Evolutionary conservation across 208 protist genomes (phyloP).

Genomic region (Acanthamoeba sp.): DNA sequence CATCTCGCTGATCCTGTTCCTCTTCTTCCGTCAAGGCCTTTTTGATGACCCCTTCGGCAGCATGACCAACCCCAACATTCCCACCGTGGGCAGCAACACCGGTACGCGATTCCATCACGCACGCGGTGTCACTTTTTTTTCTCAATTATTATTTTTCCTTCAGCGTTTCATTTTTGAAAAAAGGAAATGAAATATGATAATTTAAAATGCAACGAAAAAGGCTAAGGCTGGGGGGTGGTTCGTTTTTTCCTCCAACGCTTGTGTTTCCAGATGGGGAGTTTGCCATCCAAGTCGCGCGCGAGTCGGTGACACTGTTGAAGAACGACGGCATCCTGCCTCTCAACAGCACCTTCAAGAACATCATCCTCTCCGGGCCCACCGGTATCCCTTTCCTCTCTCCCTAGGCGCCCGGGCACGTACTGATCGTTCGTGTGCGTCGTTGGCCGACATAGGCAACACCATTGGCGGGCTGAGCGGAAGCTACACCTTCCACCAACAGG

Average conservation of each 20-base stretch:
- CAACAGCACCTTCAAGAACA: conserved; percentile 68
- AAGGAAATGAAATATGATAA: too few species aligned
- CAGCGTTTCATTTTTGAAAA: too few species aligned
- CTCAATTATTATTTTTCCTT: too few species aligned
- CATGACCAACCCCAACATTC: conserved; percentile 61
- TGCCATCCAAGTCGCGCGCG: conserved; percentile 19
- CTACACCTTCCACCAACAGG: conserved; percentile 4
- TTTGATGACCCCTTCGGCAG: conserved; percentile 72
- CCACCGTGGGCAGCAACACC: conserved; percentile 54
- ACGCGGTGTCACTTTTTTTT: not conserved
- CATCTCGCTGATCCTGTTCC: too few species aligned
- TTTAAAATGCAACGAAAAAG: too few species aligned
- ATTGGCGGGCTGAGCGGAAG: conserved; percentile 15
- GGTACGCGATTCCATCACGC: not conserved
- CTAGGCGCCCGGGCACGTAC: not conserved
- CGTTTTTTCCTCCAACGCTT: too few species aligned
- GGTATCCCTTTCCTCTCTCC: not conserved
- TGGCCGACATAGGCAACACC: not conserved
- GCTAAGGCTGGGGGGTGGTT: too few species aligned
- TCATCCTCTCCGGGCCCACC: conserved; percentile 48
- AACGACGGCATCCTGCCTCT: conserved; percentile 56
- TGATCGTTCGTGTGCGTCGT: not conserved
- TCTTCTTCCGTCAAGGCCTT: conserved; percentile 53
- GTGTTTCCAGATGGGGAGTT: not conserved
- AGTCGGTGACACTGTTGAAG: conserved; percentile 51